Base-by-base conservation (phyloP, 768 basidiomycete species). In the Neoboletus subvelutipes region DNA sequence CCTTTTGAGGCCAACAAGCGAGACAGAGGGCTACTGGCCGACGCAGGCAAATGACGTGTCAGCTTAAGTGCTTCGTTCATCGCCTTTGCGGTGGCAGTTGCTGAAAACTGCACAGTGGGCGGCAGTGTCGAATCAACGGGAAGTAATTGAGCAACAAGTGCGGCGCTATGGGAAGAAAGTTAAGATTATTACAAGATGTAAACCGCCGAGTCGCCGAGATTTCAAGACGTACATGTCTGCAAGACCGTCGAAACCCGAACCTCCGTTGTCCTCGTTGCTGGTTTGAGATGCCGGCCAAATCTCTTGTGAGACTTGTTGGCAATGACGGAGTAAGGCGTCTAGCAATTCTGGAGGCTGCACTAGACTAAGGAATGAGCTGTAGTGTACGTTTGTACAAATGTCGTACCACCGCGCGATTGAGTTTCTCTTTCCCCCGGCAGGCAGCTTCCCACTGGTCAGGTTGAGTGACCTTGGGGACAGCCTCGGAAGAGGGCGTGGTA, bases 371-470 rank as follows among this genome's bases (percentile, higher is more conserved):
- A 36, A 55, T 64, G 52, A 66, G 55, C 45, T 45, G 58, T 57
- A 50, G 63, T 57, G 53, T 37, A n/a, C 51, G 37, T 31, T 24
- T 56, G 40, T 54, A 56, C 51, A 39, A 50, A 65, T 34, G 59
- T 39, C 88, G 73, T 73, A 90, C 90, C 67, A 90, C 83, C 66
- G 80, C 77, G 43, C 77, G 77, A 66, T 90, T 83, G 64, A 82
- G 77, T 57, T 77, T 78, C 59, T 80, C 80, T 62, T 88, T 86
- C 58, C 80, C 73, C 62, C 73, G 76, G 57, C 75, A 80, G 13
- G 87, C 86, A 11, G 69, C 63, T 60, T 87, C 87, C 88, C 89
- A 90, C 69, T 87, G 86, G 64, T 90, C 86, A 6, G 73, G 64
- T 1, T 20, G 58, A 2, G 31, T 39, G 28, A 36, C 42, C 43